A percentile compares a stretch with the other conserved stretches of the same genome.
These are phyloP conservation scores for Fusarium sp. DNA, from an alignment of 2,329 filamentous ascomycete species.

Conservation along the genomic window DNA sequence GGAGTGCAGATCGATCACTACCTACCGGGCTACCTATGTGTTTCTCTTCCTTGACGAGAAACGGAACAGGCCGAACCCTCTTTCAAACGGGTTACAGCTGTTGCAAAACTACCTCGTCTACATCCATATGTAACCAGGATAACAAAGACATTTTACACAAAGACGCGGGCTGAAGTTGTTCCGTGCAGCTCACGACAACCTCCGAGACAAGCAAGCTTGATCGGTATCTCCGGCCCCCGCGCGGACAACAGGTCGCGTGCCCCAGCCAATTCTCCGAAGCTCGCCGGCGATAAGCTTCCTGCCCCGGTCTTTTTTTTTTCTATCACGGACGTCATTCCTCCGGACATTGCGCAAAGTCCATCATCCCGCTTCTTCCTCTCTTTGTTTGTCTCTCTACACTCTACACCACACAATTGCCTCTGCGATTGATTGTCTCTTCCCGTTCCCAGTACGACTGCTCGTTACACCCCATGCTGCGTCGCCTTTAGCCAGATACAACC, in stretches of 20 bases:
- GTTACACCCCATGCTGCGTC: slow-evolving; percentile 23
- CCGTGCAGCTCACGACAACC: background rate
- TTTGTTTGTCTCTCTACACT: background rate
- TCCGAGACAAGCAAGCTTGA: slow-evolving; percentile 3
- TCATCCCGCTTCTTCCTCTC: background rate
- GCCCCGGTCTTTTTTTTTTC: slow-evolving; percentile 31
- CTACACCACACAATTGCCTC: background rate
- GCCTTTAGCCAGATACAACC: slow-evolving; percentile 12
- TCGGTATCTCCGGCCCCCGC: slow-evolving; percentile 16
- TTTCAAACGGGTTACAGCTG: background rate
- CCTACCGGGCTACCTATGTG: too few relatives aligned
- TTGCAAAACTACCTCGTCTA: background rate
- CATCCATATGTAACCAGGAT: background rate
- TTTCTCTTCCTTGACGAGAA: background rate
- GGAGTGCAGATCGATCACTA: background rate
- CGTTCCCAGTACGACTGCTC: background rate
- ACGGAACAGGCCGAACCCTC: background rate
- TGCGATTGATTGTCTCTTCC: background rate
- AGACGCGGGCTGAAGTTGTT: background rate
- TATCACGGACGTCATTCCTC: slow-evolving; percentile 41
- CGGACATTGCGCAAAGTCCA: slow-evolving; percentile 16
- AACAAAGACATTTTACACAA: background rate
- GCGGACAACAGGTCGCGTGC: slow-evolving; percentile 30
- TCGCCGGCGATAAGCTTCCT: slow-evolving; percentile 39
- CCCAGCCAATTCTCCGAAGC: slow-evolving; percentile 34